Evolutionary conservation across 345 rosid genomes (phyloP), one percentile per base, ranked within the genome.

Genomic region (Moringa oleifera): DNA sequence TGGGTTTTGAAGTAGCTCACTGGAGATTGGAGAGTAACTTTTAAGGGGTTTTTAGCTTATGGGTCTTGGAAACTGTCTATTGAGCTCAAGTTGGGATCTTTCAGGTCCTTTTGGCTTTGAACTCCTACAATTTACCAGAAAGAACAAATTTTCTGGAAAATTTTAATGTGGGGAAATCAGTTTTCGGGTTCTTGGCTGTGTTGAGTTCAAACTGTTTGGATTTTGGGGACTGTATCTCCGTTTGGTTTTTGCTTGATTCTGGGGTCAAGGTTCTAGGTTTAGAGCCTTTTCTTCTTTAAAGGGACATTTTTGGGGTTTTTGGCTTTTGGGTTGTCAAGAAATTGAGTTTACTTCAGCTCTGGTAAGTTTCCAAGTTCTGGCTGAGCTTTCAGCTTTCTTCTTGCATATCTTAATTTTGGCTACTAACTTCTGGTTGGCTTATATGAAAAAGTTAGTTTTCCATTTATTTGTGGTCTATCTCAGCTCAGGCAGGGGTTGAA

Each of bases 31-130:
- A 36, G 49, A 33, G 18, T 64, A 45, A 21, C 25, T 56, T 45
- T 67, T 59, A 20, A 19, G 37, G 68, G 61, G 24, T 57, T 67
- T 53, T 52, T 11, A 52, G 45, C 22, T 52, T 56, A 6, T 56
- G 55, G 33, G 53, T 69, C 37, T 63, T 64, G 47, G 12, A 60
- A 64, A 55, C 31, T 22, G 25, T 49, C 25, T 36, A 45, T 70
- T 54, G 49, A 25, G 60, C 62, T 63, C 47, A 61, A 53, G 51
- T 49, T 46, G 45, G 51, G 19, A 21, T 57, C 18, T 68, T 19
- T 46, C n/a, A 13, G 9, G 49, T 41, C 63, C 13, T 57, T 52
- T 57, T 57, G 60, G 50, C 67, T 28, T 46, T 20, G 33, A 41
- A 51, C 16, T 53, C 25, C 20, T 55, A 24, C 53, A 46, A 54